A percentile compares a stretch with the other conserved stretches of the same genome.
Evolutionary conservation across 176 grass and related monocot species (phyloP).

Genomic region (Oryza glumipatula): DNA sequence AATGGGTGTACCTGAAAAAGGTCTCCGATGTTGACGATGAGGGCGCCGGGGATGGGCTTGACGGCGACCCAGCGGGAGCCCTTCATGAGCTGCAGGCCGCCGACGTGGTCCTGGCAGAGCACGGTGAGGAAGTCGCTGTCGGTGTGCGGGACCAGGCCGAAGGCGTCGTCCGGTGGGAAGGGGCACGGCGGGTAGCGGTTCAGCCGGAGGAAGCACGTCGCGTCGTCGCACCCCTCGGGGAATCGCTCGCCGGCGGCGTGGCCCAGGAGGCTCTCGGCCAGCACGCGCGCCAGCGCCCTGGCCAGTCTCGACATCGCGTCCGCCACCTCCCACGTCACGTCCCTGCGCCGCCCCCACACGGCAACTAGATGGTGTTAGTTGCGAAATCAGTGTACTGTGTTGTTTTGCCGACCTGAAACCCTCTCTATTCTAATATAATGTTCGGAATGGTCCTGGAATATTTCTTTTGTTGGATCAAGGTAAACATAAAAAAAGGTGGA

Average conservation of each 20-base stretch:
- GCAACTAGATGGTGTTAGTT: neutral
- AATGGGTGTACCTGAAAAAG: conserved; percentile 65
- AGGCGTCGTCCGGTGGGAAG: conserved; percentile 46
- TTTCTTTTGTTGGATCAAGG: neutral
- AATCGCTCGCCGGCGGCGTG: conserved; percentile 35
- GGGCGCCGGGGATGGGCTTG: conserved; percentile 69
- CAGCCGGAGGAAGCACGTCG: conserved; percentile 81
- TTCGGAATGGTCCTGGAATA: neutral
- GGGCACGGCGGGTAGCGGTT: conserved; percentile 91
- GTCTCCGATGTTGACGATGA: conserved; percentile 93
- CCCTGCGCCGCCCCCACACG: conserved; percentile 42
- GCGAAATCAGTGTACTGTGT: neutral
- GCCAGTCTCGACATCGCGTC: conserved; percentile 65
- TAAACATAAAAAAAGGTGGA: neutral
- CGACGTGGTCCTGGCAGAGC: conserved; percentile 67
- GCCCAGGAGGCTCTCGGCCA: conserved; percentile 53
- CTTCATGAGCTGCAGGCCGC: conserved; percentile 79
- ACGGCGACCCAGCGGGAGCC: conserved; percentile 70
- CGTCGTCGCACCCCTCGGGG: conserved; percentile 68
- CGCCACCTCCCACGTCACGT: conserved; percentile 59
- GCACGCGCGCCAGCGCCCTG: conserved; percentile 55
- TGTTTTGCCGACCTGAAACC: conserved; percentile 23
- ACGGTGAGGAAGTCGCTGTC: conserved; percentile 97
- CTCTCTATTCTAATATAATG: neutral
- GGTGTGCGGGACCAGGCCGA: conserved; percentile 87